Evolutionary conservation across 2,329 filamentous ascomycete species (phyloP).

Genomic region (Fusarium irregulare): DNA sequence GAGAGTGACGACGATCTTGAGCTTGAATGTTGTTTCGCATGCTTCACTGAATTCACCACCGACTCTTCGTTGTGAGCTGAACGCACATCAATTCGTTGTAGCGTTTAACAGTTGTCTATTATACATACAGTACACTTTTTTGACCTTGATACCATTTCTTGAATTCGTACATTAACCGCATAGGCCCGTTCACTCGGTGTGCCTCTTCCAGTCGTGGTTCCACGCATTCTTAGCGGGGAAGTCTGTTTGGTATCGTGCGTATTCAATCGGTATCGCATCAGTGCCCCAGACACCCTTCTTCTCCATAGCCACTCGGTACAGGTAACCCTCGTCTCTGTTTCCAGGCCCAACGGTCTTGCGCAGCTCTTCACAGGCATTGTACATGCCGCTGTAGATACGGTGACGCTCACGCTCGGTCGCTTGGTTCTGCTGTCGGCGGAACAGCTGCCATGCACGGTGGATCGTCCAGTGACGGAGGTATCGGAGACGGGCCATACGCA

Average conservation of each 20-base stretch:
- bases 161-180: slow-evolving; percentile 6
- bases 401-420: slow-evolving; percentile 77
- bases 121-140: slow-evolving; percentile 44
- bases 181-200: slow-evolving; percentile 26
- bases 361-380: slow-evolving; percentile 85
- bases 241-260: slow-evolving; percentile 86
- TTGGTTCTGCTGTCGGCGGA: slow-evolving; percentile 75
- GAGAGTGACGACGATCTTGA: slow-evolving; percentile 43
- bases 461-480: slow-evolving; percentile 98
- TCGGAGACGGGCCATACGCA: slow-evolving; percentile 89
- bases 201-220: slow-evolving; percentile 91
- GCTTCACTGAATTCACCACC: neutral
- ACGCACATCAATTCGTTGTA: slow-evolving; percentile 4
- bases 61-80: neutral
- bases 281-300: slow-evolving; percentile 85
- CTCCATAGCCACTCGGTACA: slow-evolving; percentile 90
- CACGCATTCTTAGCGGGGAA: slow-evolving; percentile 82
- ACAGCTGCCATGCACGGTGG: slow-evolving; percentile 92
- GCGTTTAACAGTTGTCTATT: slow-evolving; percentile 25
- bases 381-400: slow-evolving; percentile 85
- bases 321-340: slow-evolving; percentile 70
- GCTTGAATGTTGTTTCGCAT: neutral
- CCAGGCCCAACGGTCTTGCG: slow-evolving; percentile 69
- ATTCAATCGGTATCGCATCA: slow-evolving; percentile 88
- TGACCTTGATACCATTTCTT: neutral